These are phyloP conservation scores for Diplodia scrobiculata DNA, from an alignment of 2,329 filamentous ascomycete genomes.

Conservation along the genomic window DNA sequence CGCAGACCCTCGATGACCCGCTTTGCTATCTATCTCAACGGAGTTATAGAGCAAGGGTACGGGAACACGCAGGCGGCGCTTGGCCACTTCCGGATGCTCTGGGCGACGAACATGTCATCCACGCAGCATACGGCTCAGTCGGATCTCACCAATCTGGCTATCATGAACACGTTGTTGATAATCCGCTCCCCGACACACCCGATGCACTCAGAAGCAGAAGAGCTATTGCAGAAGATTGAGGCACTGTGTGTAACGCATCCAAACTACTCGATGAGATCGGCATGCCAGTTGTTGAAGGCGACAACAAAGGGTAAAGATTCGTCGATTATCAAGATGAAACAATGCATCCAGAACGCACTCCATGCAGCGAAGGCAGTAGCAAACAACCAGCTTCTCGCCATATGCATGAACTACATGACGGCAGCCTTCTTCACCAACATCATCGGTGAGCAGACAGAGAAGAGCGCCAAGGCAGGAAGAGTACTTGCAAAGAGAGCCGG, in stretches of 20 bases:
- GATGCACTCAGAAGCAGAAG: slow-evolving; percentile 56
- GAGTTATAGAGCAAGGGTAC: slow-evolving; percentile 73
- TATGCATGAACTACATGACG: slow-evolving; percentile 84
- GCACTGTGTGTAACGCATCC: slow-evolving; percentile 68
- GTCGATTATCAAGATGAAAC: slow-evolving; percentile 75
- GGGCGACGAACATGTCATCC: slow-evolving; percentile 50
- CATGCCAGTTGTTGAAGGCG: slow-evolving; percentile 74
- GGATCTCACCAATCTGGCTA: slow-evolving; percentile 52
- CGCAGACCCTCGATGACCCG: slow-evolving; percentile 51
- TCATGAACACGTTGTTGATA: slow-evolving; percentile 54
- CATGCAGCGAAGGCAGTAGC: slow-evolving; percentile 66
- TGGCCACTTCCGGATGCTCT: slow-evolving; percentile 65
- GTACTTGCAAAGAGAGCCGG: slow-evolving; percentile 58
- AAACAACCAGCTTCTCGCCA: slow-evolving; percentile 79
- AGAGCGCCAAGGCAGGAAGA: slow-evolving; percentile 54
- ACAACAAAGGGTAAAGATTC: slow-evolving; percentile 13
- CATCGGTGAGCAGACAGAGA: slow-evolving; percentile 63
- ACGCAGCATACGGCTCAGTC: slow-evolving; percentile 37
- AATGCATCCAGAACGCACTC: slow-evolving; percentile 73
- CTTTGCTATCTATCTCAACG: slow-evolving; percentile 70
- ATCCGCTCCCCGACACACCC: slow-evolving; percentile 44
- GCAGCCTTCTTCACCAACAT: slow-evolving; percentile 79
- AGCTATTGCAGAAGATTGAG: slow-evolving; percentile 64
- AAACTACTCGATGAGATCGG: slow-evolving; percentile 74
- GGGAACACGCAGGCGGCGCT: slow-evolving; percentile 72